Evolutionary conservation across 257 asterid genomes (phyloP), one percentile per base, ranked within the genome.

Genomic region (Nicotiana noctiflora): DNA sequence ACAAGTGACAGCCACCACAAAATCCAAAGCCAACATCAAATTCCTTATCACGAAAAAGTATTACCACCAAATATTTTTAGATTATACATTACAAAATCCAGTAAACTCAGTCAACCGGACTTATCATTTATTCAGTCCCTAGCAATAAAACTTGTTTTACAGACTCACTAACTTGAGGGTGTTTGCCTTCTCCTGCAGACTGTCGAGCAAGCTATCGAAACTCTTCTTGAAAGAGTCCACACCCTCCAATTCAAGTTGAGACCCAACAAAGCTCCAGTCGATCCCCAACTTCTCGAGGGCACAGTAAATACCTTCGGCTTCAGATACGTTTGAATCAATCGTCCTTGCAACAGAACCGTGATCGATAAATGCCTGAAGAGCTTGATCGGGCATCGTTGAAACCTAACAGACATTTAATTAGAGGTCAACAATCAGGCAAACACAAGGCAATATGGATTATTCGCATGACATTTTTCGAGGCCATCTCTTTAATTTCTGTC

Each of bases 331-430:
- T n/a, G 98, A 46, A 67, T 96, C 99, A 10, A 96, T 96, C 0
- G 99, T 96, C 90, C 99, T 91, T 86, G 89, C 95, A 80, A 96
- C 98, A 0, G 89, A 64, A 67, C 99, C 99, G 37, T 96, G 99
- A 82, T 96, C 97, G 1, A 96, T 65, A 83, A 96, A 96, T 79
- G 99, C 99, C 80, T 80, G 90, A 61, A 96, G 98, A n/a, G 99
- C 99, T 87, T 94, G 98, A 81, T 96, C 99, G 2, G 99, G 99
- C 99, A 96, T 96, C 59, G 99, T 96, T 4, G 98, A 94, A 74
- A 96, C 99, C 99, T 96, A 61, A 19, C 34, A 44, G 14, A 62
- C 56, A 64, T 31, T 62, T 6, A 52, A 51, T 40, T 63, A 65
- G 19, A 64, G 44, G 37, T 62, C 53, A 51, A 49, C 55, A 46